Base-by-base conservation (phyloP, 371 early-diverging fungal species). In the Lichtheimia ornata region DNA sequence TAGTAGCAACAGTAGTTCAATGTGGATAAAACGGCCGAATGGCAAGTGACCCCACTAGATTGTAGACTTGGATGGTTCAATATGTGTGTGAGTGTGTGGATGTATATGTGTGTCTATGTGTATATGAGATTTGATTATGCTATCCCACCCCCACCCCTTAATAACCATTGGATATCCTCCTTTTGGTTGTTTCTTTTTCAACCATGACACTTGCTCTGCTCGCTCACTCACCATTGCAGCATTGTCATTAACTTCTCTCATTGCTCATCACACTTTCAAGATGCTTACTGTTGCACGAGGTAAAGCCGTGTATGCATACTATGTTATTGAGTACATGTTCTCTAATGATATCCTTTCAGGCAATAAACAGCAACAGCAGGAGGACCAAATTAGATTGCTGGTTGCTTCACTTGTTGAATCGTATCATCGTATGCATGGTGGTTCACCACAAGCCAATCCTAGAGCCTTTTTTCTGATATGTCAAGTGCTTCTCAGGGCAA, bases 361-460 rank as follows among this genome's bases (percentile, higher is more conserved):
- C 35, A 35, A 35, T 35, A 35, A 35, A 35, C 6, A 35, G 11
- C 35, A 35, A 7, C 35, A 35, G 22, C 22, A 22, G 1, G 22
- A 22, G 35, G 35, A 28, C 24, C 91, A 91, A 66, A 87, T 88
- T 43, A 87, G 84, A 43, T 73, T 92, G 47, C 73, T 93, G 0
- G 65, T 92, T 15, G 91, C 89, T 0, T 82, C 92, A 11, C 71
- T 92, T 20, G 77, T 91, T 1, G 91, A 93, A 59, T 91, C 92
- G 66, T 96, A 94, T 77, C 93, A 94, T 72, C 75, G 85, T 49
- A 68, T 92, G n/a, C 93, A 95, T 72, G 93, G 93, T 58, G 88
- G 91, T 61, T 84, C 86, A 20, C 93, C 93, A 0, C 87, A 92
- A 63, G 82, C 86, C 47, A 95, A 92, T 67, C 87, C 87, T 40